Evolutionary conservation across 768 basidiomycete genomes (phyloP), one percentile per base, ranked within the genome.

Genomic region (Candolleomyces efflorescens): DNA sequence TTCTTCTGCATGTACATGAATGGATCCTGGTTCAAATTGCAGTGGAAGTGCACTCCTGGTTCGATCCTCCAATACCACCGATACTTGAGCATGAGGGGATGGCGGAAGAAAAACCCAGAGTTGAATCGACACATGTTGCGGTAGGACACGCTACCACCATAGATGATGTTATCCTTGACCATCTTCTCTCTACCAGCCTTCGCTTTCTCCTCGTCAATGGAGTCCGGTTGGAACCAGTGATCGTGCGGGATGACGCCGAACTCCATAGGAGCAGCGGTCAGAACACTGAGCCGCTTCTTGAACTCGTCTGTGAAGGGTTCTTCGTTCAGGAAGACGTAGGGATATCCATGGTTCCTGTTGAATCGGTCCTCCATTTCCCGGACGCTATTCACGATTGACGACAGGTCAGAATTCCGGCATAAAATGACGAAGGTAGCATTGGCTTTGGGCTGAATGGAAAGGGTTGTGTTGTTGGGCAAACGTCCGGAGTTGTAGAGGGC

Each of bases 321-420:
- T 55, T 96, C 92, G 65, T 95, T 95, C 60, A 96, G 75, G 70
- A 96, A 84, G 36, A 92, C 86, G 71, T 89, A 95, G 4, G 92
- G 90, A 65, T 96, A 95, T 43, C 78, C 73, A 60, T 83, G 87
- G 63, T 81, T 80, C 53, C 78, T 77, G 72, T 96, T 96, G 71
- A 94, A 95, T 50, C 87, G 75, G 63, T 89, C 85, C 74, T 96
- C 94, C 62, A 92, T 75, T 70, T 86, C 82, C 64, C 84, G 81
- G 62, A 94, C 82, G 60, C 86, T 87, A 57, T 74, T 76, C 56
- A 90, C 74, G 32, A 88, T 82, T 3, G 78, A 77, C n/a, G 78
- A 65, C 20, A 89, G 58, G 62, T 92, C 90, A 45, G 72, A 71
- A 68, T 92, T 92, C 45, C 89, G 73, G 37, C 82, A 86, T 17